A percentile compares a stretch with the other conserved stretches of the same genome.
phyloP scores from a whole-genome alignment of 495 filamentous ascomycete species.

The Gamarada debralockiae region DNA sequence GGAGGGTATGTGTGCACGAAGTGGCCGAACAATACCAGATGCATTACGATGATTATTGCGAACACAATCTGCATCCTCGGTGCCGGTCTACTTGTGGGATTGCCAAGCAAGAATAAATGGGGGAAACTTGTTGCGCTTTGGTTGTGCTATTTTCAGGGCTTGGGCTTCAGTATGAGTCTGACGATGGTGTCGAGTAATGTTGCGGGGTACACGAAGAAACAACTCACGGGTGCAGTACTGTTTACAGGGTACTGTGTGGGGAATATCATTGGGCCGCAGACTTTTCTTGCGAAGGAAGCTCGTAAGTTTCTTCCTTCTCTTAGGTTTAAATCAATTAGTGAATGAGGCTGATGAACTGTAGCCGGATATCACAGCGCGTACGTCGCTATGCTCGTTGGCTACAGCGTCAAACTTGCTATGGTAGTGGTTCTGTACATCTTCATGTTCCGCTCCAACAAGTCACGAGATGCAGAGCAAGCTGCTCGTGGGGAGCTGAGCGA shows the following conservation, averaged over 20 bases:
- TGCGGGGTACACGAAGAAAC: constrained; percentile 25
- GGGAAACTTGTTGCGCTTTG: constrained; percentile 32
- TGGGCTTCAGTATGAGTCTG: constrained; percentile 43
- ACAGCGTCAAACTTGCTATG: constrained; percentile 50
- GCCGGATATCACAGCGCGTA: constrained; percentile 21
- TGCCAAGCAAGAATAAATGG: constrained; percentile 21
- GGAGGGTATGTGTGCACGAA: constrained; percentile 51
- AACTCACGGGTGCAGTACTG: constrained; percentile 16
- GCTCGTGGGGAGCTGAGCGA: constrained; percentile 42
- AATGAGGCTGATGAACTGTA: constrained; percentile 11
- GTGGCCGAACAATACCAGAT: constrained; percentile 19
- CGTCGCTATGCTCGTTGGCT: constrained; percentile 21
- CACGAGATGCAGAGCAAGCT: constrained; percentile 34
- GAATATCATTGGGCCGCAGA: constrained; percentile 23
- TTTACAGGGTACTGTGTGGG: constrained; percentile 25
- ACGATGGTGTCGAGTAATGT: constrained; percentile 24
- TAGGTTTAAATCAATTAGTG: constrained; percentile 42
- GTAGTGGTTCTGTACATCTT: constrained; percentile 62
- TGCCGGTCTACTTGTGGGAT: constrained; percentile 15
- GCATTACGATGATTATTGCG: constrained; percentile 16
- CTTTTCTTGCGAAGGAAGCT: constrained; percentile 16
- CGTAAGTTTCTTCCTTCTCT: constrained; percentile 42
- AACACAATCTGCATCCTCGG: constrained; percentile 22
- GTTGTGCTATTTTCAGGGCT: constrained; percentile 22
- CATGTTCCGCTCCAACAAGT: constrained; percentile 51